phyloP scores from a whole-genome alignment of 2,329 filamentous ascomycete species.

The Calonectria henricotiae region DNA sequence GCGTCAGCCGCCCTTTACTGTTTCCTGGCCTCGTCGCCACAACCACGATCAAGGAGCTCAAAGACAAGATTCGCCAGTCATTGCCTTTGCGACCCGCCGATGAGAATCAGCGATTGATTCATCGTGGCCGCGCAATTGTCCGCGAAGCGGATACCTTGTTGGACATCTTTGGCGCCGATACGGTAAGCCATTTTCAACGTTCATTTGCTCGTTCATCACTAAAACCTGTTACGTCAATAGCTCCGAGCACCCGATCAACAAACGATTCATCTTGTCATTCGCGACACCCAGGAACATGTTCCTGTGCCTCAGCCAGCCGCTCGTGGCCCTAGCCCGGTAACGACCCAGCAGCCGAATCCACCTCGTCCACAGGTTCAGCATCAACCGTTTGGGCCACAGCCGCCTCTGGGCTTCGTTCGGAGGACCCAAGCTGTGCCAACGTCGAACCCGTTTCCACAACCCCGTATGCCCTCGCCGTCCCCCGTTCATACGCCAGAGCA shows the following conservation, averaged over 20 bases:
- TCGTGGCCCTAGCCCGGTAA: slow-evolving; percentile 48
- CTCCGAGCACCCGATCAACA: slow-evolving; percentile 65
- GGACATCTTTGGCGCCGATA: slow-evolving; percentile 71
- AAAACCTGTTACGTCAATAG: slow-evolving; percentile 53
- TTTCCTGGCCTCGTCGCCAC: slow-evolving; percentile 66
- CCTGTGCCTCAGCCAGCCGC: slow-evolving; percentile 44
- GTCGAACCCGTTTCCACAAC: slow-evolving; percentile 51
- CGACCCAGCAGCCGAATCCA: slow-evolving; percentile 46
- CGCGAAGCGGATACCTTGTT: slow-evolving; percentile 71
- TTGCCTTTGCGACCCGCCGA: slow-evolving; percentile 68
- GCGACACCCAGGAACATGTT: slow-evolving; percentile 58
- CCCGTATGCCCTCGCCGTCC: slow-evolving; percentile 56
- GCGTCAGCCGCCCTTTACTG: slow-evolving; percentile 67
- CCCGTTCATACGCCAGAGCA: slow-evolving; percentile 52
- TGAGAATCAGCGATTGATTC: slow-evolving; percentile 74
- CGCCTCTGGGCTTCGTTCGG: slow-evolving; percentile 52
- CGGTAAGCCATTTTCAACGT: slow-evolving; percentile 58
- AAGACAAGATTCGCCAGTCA: slow-evolving; percentile 71
- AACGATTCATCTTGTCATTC: slow-evolving; percentile 70
- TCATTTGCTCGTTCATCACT: slow-evolving; percentile 40
- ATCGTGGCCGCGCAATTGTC: slow-evolving; percentile 71
- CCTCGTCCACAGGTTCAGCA: slow-evolving; percentile 46
- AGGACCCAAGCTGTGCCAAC: slow-evolving; percentile 53
- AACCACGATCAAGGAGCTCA: slow-evolving; percentile 72
- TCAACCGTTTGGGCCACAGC: slow-evolving; percentile 52